Evolutionary conservation across 2,329 filamentous ascomycete genomes (phyloP), one percentile per base, ranked within the genome.

Genomic region (Scedosporium minutisporum): DNA sequence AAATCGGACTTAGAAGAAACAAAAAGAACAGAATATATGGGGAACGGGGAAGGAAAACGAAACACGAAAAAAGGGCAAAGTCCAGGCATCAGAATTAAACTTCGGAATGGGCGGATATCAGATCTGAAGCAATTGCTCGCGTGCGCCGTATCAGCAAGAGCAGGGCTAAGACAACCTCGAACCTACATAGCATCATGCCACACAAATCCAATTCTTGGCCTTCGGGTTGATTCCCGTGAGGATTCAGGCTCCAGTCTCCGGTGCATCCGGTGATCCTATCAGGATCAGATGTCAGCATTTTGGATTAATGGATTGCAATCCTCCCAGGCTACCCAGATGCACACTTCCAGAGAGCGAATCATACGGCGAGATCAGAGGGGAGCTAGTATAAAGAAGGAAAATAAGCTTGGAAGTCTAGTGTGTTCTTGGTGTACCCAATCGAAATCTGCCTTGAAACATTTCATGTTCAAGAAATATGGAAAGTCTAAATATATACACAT

Each of bases 151-250:
- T 48, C 44, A 48, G 44, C 44, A 48, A 21, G 18, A 48, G 33
- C 33, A 38, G 33, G 33, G 33, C 33, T 38, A 48, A 78, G 64
- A 67, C 79, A 78, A 76, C 68, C 65, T 79, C 67, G 55, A 76
- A 71, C 65, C 63, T 14, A 70, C 33, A 38, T 12, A 38, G 33
- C 33, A 38, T 38, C 33, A 38, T 38, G 4, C 33, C 33, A 38
- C 33, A 38, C 33, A 38, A 38, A 38, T 38, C 27, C 29, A 68
- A 51, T 6, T 16, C 42, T 18, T 16, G 14, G 18, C 42, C 42
- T 46, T 46, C 10, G 16, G 42, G 42, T 33, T 14, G 42, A 72
- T n/a, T 46, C 44, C 44, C 44, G 9, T 3, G 6, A 21, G 44
- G 44, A 21, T 48, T 48, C 18, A 38, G 33, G 33, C 33, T 38